Conservation (phyloP, 768 basidiomycete species). For the Phlebiopsis gigantea region DNA sequence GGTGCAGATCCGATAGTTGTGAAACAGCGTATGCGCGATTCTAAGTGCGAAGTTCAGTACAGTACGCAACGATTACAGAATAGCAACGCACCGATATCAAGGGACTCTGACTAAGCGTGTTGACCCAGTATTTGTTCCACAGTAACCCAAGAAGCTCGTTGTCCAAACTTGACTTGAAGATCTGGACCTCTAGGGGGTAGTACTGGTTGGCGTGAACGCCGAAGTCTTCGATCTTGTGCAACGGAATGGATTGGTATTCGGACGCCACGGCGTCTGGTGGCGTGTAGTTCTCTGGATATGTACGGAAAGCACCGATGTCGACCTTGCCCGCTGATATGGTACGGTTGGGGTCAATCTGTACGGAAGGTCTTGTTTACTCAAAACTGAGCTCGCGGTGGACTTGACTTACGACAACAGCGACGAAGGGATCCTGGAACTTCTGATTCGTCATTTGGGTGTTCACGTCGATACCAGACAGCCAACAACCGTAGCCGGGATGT, state of each 20-base stretch:
- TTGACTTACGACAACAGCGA: slow-evolving; percentile 84
- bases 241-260: slow-evolving; percentile 94
- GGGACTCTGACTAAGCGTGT: slow-evolving; percentile 90
- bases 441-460: slow-evolving; percentile 96
- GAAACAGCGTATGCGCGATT: slow-evolving; percentile 93
- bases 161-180: slow-evolving; percentile 91
- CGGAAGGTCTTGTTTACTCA: neutral
- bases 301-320: slow-evolving; percentile 98
- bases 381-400: neutral
- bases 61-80: neutral
- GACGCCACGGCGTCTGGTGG: slow-evolving; percentile 65
- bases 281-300: slow-evolving; percentile 93
- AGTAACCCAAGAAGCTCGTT: slow-evolving; percentile 81
- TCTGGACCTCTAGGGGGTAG: slow-evolving; percentile 89
- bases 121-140: slow-evolving; percentile 99
- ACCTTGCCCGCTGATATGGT: slow-evolving; percentile 98
- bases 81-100: slow-evolving; percentile 69
- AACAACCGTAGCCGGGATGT: slow-evolving; percentile 98
- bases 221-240: slow-evolving; percentile 98
- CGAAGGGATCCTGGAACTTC: slow-evolving; percentile 92
- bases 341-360: slow-evolving; percentile 93
- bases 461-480: slow-evolving; percentile 98
- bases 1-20: slow-evolving; percentile 83
- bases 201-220: slow-evolving; percentile 97
- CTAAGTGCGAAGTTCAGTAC: slow-evolving; percentile 34